Evolutionary conservation across 345 rosid genomes (phyloP), one percentile per base, ranked within the genome.

Genomic region (Eutrema japonicum): DNA sequence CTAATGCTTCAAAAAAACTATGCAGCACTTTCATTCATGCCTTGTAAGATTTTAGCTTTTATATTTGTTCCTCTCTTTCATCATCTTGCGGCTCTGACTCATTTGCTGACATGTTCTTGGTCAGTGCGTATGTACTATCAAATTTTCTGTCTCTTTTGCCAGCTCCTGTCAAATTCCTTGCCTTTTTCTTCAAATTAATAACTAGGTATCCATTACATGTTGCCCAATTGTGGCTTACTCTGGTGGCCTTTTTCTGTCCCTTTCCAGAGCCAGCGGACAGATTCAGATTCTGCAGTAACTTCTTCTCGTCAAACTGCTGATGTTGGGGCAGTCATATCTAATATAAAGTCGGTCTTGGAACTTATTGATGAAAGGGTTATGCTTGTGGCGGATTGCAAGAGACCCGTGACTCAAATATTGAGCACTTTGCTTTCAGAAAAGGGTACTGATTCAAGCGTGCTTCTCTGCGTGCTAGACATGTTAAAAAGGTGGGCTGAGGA

Each of bases 221-320:
- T 71, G 5, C 47, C n/a, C 56, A 43, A n/a, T 38, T 45, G 32
- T 27, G 37, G 35, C 68, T 71, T 71, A 77, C 50, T 63, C 66
- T 65, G 16, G 63, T 73, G 60, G 57, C 4, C 47, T 53, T 64
- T 45, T 58, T 41, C 43, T 62, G 56, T 14, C 64, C 74, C 14
- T 61, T 49, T 72, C 16, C 82, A 89, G 96, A 92, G 85, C 64
- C 93, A 88, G 80, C 85, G 93, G 59, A 78, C 86, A n/a, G 96
- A 94, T 79, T 84, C 90, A 55, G 97, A 94, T 86, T 86, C 86
- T 65, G 89, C 97, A 40, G 92, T 83, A 45, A 86, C 97, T 68
- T 91, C 97, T 77, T 85, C 98, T 47, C 89, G 86, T 74, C 96
- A 87, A 85, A 89, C 82, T 76, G 84, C 86, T 79, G 98, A 94